A percentile compares a stretch with the other conserved stretches of the same genome.
These are phyloP conservation scores for Leccinum angustisporum DNA, from an alignment of 1,284 basidiomycete genomes.

Conservation along the genomic window DNA sequence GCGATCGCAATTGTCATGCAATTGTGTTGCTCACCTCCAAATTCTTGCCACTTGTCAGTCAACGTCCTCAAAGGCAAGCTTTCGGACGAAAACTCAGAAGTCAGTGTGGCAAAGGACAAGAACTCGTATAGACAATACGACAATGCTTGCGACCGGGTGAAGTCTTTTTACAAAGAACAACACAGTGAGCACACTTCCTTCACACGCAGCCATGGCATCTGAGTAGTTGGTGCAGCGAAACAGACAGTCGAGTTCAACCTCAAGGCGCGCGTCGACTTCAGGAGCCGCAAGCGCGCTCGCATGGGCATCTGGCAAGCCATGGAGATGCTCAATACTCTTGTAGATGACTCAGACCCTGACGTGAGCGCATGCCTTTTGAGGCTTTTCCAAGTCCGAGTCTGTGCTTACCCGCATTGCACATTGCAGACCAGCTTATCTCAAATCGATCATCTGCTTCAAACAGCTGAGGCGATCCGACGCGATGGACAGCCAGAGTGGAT, in stretches of 20 bases:
- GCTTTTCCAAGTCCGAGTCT: slow-evolving; percentile 2
- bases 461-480: slow-evolving; percentile 85
- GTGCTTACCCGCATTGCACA: slow-evolving; percentile 11
- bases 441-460: slow-evolving; percentile 89
- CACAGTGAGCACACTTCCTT: slow-evolving; percentile 52
- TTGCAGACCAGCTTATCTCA: slow-evolving; percentile 73
- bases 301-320: slow-evolving; percentile 91
- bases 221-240: slow-evolving; percentile 54
- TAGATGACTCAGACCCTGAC: slow-evolving; percentile 88
- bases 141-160: slow-evolving; percentile 84
- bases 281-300: slow-evolving; percentile 59
- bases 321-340: slow-evolving; percentile 83
- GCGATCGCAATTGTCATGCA: not conserved
- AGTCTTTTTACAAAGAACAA: slow-evolving; percentile 85
- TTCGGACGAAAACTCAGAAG: slow-evolving; percentile 63
- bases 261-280: slow-evolving; percentile 71
- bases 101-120: slow-evolving; percentile 81
- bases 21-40: not conserved
- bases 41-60: slow-evolving; percentile 40
- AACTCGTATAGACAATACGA: slow-evolving; percentile 70
- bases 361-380: slow-evolving; percentile 40
- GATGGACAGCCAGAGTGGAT: slow-evolving; percentile 91
- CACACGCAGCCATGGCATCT: not conserved
- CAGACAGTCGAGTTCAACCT: slow-evolving; percentile 88
- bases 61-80: slow-evolving; percentile 62